phyloP scores from a whole-genome alignment of 345 rosid species.

The Gossypium raimondii region DNA sequence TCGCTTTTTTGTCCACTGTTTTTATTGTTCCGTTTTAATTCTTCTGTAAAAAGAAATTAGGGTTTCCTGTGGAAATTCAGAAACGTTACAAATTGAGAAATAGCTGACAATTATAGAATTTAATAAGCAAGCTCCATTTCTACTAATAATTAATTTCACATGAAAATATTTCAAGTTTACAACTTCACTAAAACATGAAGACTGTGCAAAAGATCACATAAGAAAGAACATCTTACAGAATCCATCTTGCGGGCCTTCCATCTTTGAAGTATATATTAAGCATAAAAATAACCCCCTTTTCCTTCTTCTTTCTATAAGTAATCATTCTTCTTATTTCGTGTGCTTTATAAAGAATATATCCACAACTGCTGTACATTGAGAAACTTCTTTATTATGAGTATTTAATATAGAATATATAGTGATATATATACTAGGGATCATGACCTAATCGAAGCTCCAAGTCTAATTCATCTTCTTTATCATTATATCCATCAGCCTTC shows the following conservation, averaged over 20 bases:
- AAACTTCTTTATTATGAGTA: neutral
- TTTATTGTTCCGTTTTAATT: neutral
- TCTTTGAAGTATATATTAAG: neutral
- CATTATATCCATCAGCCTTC: slow-evolving; percentile 10
- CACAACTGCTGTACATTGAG: neutral
- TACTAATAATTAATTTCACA: neutral
- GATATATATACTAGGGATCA: slow-evolving; percentile 23
- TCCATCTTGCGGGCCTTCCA: slow-evolving; percentile 13
- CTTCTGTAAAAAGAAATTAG: slow-evolving; percentile 13
- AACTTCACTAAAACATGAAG: neutral
- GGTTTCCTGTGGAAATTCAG: slow-evolving; percentile 13
- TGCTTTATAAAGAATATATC: slow-evolving; percentile 11
- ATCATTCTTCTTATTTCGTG: neutral
- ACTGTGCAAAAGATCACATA: neutral
- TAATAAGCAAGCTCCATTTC: neutral
- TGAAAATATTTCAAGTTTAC: neutral
- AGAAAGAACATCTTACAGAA: slow-evolving; percentile 23
- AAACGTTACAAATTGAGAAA: slow-evolving; percentile 1
- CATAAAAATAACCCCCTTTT: neutral
- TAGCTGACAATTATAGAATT: neutral
- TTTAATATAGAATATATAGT: neutral
- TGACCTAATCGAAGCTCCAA: slow-evolving; percentile 93
- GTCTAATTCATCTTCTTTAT: slow-evolving; percentile 60
- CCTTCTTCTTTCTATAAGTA: slow-evolving; percentile 6
- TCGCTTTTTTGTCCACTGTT: too few relatives aligned